Evolutionary conservation across 768 basidiomycete genomes (phyloP).

Genomic region (Amanita muscaria): DNA sequence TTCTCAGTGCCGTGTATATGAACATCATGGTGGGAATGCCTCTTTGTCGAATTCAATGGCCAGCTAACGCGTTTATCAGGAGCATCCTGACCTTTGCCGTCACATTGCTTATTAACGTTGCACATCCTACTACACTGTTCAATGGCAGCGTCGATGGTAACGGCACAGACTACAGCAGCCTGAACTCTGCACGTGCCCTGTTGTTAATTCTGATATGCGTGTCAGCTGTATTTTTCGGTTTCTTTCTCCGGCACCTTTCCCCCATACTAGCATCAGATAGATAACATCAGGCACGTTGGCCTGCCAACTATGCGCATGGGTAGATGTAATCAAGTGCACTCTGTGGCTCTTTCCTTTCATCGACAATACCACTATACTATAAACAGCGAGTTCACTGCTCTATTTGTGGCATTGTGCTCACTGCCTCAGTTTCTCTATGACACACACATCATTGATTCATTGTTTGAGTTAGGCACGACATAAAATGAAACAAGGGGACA

Average conservation of each 20-base stretch:
- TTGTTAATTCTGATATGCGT: not conserved
- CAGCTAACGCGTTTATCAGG: not conserved
- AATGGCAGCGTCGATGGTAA: not conserved
- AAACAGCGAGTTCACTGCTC: too few relatives aligned
- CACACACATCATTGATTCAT: too few relatives aligned
- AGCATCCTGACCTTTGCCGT: not conserved
- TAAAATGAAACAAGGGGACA: slow-evolving; percentile 24
- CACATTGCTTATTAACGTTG: not conserved
- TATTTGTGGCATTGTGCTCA: too few relatives aligned
- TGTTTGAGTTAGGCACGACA: too few relatives aligned
- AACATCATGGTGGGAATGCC: not conserved
- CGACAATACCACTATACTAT: too few relatives aligned
- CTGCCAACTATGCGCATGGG: too few relatives aligned
- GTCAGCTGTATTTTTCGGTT: not conserved
- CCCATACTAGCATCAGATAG: too few relatives aligned
- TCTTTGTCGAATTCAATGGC: not conserved
- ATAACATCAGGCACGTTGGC: too few relatives aligned
- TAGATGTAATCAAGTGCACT: too few relatives aligned
- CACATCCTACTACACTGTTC: not conserved
- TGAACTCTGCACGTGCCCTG: not conserved
- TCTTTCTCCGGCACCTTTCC: not conserved
- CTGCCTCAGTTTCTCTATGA: too few relatives aligned
- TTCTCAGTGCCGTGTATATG: not conserved
- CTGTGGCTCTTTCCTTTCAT: too few relatives aligned
- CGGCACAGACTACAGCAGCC: too few relatives aligned